Evolutionary conservation across 768 basidiomycete genomes (phyloP).

Genomic region (Exsudoporus frostii): DNA sequence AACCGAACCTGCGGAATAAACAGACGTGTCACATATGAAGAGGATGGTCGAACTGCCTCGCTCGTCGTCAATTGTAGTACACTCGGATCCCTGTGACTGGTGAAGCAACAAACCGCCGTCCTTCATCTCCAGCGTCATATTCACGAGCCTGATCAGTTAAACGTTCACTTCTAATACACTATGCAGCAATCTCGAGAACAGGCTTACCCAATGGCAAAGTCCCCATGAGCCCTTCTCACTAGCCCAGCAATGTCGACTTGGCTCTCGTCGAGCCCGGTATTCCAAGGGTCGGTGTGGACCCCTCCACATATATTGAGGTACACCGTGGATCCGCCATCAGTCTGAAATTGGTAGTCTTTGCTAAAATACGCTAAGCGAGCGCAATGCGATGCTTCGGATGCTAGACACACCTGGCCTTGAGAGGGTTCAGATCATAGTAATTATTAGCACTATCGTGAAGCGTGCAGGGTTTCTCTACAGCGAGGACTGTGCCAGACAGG

Average conservation of each 20-base stretch:
- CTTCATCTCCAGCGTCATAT: constrained; percentile 58
- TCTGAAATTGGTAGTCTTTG: constrained; percentile 58
- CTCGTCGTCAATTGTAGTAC: constrained; percentile 41
- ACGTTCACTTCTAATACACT: background rate
- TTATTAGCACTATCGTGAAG: constrained; percentile 45
- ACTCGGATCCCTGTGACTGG: constrained; percentile 62
- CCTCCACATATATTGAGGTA: constrained; percentile 64
- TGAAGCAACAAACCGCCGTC: constrained; percentile 53
- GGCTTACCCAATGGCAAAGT: constrained; percentile 70
- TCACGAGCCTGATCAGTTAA: constrained; percentile 32
- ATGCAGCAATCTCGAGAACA: background rate
- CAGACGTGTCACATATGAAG: constrained; percentile 72
- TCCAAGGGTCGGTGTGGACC: constrained; percentile 57
- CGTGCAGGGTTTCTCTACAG: constrained; percentile 60
- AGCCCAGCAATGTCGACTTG: constrained; percentile 59
- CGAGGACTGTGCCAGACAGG: constrained; percentile 12
- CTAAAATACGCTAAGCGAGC: constrained; percentile 35
- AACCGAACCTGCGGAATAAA: constrained; percentile 53
- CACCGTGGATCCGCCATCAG: constrained; percentile 44
- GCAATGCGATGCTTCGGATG: background rate
- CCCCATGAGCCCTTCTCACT: constrained; percentile 56
- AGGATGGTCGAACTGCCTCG: constrained; percentile 66
- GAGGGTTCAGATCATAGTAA: constrained; percentile 64
- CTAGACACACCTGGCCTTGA: constrained; percentile 51
- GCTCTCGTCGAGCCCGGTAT: constrained; percentile 45